phyloP scores from a whole-genome alignment of 2,329 filamentous ascomycete genomes.

The Hymenoscyphus fructigenus region DNA sequence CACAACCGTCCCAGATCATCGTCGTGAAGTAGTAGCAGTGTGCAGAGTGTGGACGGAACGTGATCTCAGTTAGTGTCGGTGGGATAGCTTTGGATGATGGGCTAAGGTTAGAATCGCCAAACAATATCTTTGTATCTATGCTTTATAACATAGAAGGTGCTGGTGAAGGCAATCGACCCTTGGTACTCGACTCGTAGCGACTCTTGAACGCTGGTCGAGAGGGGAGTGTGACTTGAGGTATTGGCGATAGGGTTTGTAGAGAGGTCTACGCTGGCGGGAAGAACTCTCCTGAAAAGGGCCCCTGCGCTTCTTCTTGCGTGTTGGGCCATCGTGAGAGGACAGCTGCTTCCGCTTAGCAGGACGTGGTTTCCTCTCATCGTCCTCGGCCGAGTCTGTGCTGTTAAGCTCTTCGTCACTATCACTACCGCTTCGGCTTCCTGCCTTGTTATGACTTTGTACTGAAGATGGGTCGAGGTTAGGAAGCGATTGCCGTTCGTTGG shows the following conservation, averaged over 20 bases:
- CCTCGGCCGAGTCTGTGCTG: background rate
- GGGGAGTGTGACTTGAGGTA: no score
- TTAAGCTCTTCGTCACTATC: background rate
- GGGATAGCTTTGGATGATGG: background rate
- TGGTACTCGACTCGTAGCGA: constrained; percentile 15
- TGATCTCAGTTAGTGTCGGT: constrained; percentile 17
- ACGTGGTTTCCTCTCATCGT: background rate
- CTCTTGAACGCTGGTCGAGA: constrained; percentile 8
- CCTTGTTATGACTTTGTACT: background rate
- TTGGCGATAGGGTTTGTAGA: no score
- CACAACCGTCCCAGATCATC: constrained; percentile 13
- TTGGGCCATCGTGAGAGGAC: background rate
- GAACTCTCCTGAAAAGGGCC: background rate
- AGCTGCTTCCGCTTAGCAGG: background rate
- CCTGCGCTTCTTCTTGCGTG: background rate
- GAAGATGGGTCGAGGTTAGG: background rate
- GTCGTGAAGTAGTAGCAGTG: constrained; percentile 19
- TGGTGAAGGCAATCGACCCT: constrained; percentile 19
- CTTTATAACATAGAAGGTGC: constrained; percentile 11
- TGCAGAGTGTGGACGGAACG: constrained; percentile 18
- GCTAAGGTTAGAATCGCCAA: no score
- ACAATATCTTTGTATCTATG: background rate
- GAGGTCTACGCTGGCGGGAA: background rate
- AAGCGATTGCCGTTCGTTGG: background rate
- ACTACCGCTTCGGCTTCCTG: background rate